Percentiles rank a stretch among this genome's conserved stretches.
phyloP scores from a whole-genome alignment of 805 yeast genomes.

The Metschnikowia sp. region DNA sequence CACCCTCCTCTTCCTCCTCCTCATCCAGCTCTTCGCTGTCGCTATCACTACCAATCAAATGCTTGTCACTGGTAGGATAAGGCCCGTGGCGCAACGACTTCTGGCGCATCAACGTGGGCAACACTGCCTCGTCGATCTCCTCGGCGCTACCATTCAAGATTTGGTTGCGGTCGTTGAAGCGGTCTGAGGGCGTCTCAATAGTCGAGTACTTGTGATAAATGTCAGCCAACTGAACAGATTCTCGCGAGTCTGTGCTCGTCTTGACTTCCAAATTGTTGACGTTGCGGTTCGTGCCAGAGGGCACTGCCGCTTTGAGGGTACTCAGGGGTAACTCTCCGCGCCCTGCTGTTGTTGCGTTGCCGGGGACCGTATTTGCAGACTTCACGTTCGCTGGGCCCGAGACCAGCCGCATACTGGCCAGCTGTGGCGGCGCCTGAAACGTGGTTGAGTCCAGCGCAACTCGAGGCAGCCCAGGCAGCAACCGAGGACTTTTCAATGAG shows the following conservation, averaged over 20 bases:
- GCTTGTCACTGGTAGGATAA: slow-evolving; percentile 38
- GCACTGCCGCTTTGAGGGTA: neutral
- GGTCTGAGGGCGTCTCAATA: slow-evolving; percentile 39
- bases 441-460: neutral
- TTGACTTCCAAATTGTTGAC: slow-evolving; percentile 28
- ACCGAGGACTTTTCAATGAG: slow-evolving; percentile 45
- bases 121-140: slow-evolving; percentile 31
- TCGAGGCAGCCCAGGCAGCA: slow-evolving; percentile 5
- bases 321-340: slow-evolving; percentile 1
- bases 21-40: slow-evolving; percentile 28
- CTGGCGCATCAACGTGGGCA: slow-evolving; percentile 31
- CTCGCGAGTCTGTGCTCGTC: slow-evolving; percentile 19
- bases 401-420: neutral
- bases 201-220: slow-evolving; percentile 42
- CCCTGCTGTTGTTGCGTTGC: too few relatives aligned
- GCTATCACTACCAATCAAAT: slow-evolving; percentile 27
- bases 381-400: neutral
- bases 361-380: too few relatives aligned
- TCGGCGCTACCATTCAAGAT: slow-evolving; percentile 37
- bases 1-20: slow-evolving; percentile 21
- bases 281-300: slow-evolving; percentile 11
- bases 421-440: neutral
- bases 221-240: slow-evolving; percentile 39
- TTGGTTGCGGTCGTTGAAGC: slow-evolving; percentile 35
- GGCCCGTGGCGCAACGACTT: slow-evolving; percentile 26